Base-by-base conservation (phyloP, 2,329 filamentous ascomycete genomes). In the Whalleya microplaca region DNA sequence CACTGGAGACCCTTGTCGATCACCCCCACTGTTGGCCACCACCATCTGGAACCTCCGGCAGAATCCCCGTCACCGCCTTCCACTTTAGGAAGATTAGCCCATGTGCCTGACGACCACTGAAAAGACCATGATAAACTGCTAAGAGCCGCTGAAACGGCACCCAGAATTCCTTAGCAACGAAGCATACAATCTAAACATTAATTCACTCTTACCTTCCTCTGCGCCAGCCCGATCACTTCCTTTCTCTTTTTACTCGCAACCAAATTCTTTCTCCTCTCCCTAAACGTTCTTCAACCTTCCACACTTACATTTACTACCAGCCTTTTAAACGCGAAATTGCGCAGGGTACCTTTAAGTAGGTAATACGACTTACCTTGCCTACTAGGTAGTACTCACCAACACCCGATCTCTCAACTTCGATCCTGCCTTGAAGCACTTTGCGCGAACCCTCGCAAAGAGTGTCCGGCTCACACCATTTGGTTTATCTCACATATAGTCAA, bases 141-240 rank as follows among this genome's bases (percentile, higher is more conserved):
- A 55, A 21, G 41, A 18, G 20, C 41, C 29, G 45, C 51, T 51
- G 52, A 42, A 47, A 50, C 45, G 29, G 53, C 51, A 37, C 44
- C 23, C 20, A 5, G 46, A 27, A 44, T 46, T 16, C 18, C 55
- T 45, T 44, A 55, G 44, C 42, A 48, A 51, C 23, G 44, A 44
- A 37, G 53, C 42, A 29, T 49, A 45, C 50, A 40, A 49, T 42
- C 58, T 6, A 3, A 61, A 63, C 57, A 54, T 54, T 46, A 27
- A 51, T 58, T 63, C 52, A 58, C 57, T 40, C 49, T 55, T 44
- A 48, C 50, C 53, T 53, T 53, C 40, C 37, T 21, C 20, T 43
- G 16, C 27, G 51, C 49, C 9, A 16, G 32, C 19, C 9, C 42
- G 5, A 20, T 12, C 48, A n/a, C 12, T 20, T 18, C 19, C n/a